A percentile compares a stretch with the other conserved stretches of the same genome.
phyloP scores from a whole-genome alignment of 495 filamentous ascomycete genomes.

The Aspergillus campestris region DNA sequence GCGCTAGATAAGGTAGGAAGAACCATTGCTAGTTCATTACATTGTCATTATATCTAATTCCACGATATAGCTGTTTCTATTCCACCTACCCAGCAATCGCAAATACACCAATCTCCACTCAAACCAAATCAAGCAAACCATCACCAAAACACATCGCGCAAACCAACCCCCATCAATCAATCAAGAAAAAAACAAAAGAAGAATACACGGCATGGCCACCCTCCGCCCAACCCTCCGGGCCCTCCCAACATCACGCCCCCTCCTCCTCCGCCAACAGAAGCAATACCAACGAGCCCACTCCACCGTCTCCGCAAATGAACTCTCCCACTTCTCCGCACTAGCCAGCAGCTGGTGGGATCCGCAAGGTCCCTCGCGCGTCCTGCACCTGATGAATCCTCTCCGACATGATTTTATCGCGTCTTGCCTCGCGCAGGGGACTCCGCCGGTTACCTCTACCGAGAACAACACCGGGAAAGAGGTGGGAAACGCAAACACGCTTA shows the following conservation, averaged over 20 bases:
- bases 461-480: neutral
- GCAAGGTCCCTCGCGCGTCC: slow-evolving; percentile 79
- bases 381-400: slow-evolving; percentile 97
- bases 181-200: neutral
- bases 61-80: too few relatives aligned
- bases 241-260: slow-evolving; percentile 1
- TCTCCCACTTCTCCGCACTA: slow-evolving; percentile 89
- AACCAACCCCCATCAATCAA: neutral
- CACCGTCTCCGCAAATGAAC: slow-evolving; percentile 75
- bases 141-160: neutral
- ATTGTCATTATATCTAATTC: too few relatives aligned
- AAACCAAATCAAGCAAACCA: too few relatives aligned
- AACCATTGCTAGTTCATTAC: too few relatives aligned
- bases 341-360: slow-evolving; percentile 97
- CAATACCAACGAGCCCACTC: slow-evolving; percentile 47
- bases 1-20: too few relatives aligned
- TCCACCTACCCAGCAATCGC: too few relatives aligned
- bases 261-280: slow-evolving; percentile 6
- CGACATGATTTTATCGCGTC: slow-evolving; percentile 82
- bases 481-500: slow-evolving; percentile 30
- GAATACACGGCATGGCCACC: neutral
- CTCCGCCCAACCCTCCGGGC: slow-evolving; percentile 5
- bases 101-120: too few relatives aligned
- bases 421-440: slow-evolving; percentile 47
- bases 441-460: slow-evolving; percentile 6